phyloP scores from a whole-genome alignment of 345 rosid genomes.

The Cochlearia excelsa region DNA sequence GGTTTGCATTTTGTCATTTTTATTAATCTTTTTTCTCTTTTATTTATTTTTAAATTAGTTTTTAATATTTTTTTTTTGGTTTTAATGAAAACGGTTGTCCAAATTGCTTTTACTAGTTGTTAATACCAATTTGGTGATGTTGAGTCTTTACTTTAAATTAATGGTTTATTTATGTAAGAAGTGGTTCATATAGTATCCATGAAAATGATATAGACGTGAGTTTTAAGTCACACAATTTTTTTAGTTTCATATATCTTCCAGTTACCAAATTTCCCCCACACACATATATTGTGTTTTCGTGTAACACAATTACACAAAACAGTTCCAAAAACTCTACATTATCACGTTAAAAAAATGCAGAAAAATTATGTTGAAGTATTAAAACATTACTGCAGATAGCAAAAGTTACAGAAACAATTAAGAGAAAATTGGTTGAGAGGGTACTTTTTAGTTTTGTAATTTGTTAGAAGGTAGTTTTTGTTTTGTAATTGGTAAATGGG shows the following conservation, averaged over 20 bases:
- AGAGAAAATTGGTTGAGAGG: no score
- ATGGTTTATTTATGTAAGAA: not conserved
- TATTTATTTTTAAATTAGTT: not conserved
- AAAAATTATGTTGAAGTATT: no score
- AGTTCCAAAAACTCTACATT: no score
- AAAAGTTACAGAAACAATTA: no score
- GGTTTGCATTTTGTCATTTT: slow-evolving; percentile 24
- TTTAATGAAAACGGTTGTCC: not conserved
- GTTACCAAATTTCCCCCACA: not conserved
- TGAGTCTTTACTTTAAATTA: no score
- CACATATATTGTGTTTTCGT: slow-evolving; percentile 15
- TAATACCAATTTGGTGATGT: no score
- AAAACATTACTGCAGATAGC: no score
- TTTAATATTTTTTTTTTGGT: not conserved
- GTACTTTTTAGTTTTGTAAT: no score
- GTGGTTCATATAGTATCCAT: slow-evolving; percentile 31
- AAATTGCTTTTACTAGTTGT: not conserved
- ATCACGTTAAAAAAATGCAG: no score
- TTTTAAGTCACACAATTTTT: slow-evolving; percentile 30
- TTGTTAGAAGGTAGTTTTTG: no score
- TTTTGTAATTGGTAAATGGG: no score
- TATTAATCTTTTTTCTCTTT: not conserved
- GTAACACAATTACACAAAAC: no score
- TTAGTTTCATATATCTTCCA: slow-evolving; percentile 19
- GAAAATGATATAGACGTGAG: slow-evolving; percentile 35